These are phyloP conservation scores for Barnettozyma siamensis DNA, from an alignment of 805 yeast species.

Conservation along the genomic window DNA sequence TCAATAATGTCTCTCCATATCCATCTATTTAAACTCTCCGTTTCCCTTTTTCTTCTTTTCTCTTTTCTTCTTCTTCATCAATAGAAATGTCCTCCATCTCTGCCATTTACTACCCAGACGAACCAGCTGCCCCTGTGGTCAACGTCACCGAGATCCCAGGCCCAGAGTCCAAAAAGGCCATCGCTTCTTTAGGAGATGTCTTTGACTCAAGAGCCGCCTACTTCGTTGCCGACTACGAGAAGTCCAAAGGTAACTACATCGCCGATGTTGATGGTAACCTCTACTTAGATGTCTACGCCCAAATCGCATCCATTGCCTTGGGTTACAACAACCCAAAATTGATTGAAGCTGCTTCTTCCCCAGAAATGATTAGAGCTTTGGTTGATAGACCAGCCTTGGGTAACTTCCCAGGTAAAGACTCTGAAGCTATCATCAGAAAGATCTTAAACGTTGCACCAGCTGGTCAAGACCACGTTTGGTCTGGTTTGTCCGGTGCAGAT, in stretches of 20 bases:
- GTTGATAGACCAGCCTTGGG: slow-evolving; percentile 84
- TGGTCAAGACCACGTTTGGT: slow-evolving; percentile 71
- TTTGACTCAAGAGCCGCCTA: slow-evolving; percentile 71
- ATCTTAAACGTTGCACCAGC: slow-evolving; percentile 67
- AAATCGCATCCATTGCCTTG: slow-evolving; percentile 78
- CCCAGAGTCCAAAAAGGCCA: slow-evolving; percentile 51
- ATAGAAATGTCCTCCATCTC: slow-evolving; percentile 39
- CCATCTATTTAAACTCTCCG: neutral
- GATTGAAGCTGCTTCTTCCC: slow-evolving; percentile 60
- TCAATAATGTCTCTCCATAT: neutral
- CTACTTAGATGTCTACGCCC: slow-evolving; percentile 71
- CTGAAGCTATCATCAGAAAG: slow-evolving; percentile 43
- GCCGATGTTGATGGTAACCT: slow-evolving; percentile 77
- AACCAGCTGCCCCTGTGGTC: slow-evolving; percentile 68
- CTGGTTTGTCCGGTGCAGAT: slow-evolving; percentile 79
- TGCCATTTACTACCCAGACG: slow-evolving; percentile 65
- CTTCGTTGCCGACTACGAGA: slow-evolving; percentile 70
- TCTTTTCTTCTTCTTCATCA: neutral
- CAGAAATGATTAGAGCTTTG: slow-evolving; percentile 64
- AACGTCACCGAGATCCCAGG: slow-evolving; percentile 67
- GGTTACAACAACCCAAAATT: slow-evolving; percentile 84
- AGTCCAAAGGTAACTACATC: slow-evolving; percentile 74
- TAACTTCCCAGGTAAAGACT: slow-evolving; percentile 69
- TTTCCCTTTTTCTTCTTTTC: neutral
- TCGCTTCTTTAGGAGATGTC: slow-evolving; percentile 51